These are phyloP conservation scores for Bothriochloa decipiens DNA, from an alignment of 176 grass and related monocot species.

Conservation along the genomic window DNA sequence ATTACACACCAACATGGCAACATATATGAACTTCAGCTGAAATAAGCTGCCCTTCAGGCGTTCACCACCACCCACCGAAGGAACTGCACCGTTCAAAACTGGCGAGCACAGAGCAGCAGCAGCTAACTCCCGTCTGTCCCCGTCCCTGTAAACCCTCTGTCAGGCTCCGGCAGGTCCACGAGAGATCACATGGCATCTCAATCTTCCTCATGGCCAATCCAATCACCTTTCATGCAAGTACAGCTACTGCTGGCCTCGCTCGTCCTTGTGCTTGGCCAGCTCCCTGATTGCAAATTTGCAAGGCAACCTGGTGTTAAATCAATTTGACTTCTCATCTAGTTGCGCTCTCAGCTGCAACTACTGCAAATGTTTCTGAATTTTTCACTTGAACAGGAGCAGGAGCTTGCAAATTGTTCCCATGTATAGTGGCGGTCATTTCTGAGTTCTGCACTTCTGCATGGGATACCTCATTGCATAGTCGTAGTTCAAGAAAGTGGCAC, in stretches of 20 bases:
- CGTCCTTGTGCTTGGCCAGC: conserved; percentile 2
- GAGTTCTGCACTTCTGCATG: not conserved
- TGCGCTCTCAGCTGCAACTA: not conserved
- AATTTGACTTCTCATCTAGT: not conserved
- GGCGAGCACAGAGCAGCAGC: not conserved
- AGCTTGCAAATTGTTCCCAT: not conserved
- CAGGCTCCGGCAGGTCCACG: conserved; percentile 31
- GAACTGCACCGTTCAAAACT: not conserved
- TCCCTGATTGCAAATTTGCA: conserved; percentile 19
- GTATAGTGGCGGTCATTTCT: not conserved
- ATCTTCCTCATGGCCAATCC: conserved; percentile 31
- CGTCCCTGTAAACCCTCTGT: not conserved
- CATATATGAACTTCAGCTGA: not conserved
- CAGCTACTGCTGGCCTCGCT: not conserved
- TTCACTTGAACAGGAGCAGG: not conserved
- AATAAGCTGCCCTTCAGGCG: not conserved
- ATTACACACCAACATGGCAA: not conserved
- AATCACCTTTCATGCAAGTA: conserved; percentile 31
- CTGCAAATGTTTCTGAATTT: not conserved
- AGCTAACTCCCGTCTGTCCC: not conserved
- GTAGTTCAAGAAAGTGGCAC: not conserved
- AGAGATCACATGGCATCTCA: conserved; percentile 43
- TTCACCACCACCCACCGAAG: not conserved
- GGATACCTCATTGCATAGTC: not conserved
- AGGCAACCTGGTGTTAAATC: not conserved